These are phyloP conservation scores for Cyberlindnera veronae DNA, from an alignment of 805 yeast species.

Conservation along the genomic window DNA sequence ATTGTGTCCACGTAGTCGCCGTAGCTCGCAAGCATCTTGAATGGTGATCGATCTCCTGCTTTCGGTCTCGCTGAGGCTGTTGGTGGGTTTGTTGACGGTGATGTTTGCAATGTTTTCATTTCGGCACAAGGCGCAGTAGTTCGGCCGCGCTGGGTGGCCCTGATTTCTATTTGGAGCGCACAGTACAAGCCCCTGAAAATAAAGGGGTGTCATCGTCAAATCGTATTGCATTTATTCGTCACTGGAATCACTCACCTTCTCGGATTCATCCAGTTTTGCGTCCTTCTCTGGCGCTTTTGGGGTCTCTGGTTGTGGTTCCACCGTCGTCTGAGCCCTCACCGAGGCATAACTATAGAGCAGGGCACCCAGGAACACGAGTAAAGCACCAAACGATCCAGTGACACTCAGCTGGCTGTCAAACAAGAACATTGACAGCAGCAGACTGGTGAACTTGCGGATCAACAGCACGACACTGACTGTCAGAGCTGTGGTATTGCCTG, in stretches of 20 bases:
- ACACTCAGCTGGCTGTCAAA: slow-evolving; percentile 44
- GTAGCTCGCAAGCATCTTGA: neutral
- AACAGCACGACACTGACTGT: slow-evolving; percentile 60
- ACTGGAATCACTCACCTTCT: no score
- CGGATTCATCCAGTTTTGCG: neutral
- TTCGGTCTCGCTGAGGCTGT: no score
- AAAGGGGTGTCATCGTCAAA: no score
- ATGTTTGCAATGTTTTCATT: no score
- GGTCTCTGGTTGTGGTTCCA: neutral
- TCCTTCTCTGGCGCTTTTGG: neutral
- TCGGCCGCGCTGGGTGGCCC: neutral
- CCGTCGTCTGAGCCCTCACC: neutral
- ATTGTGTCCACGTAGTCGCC: slow-evolving; percentile 30
- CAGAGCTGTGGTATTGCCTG: slow-evolving; percentile 55
- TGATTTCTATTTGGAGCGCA: slow-evolving; percentile 5
- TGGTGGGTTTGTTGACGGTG: no score
- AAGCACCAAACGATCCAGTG: slow-evolving; percentile 44
- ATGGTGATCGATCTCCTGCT: no score
- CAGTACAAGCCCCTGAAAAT: no score
- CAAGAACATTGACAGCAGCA: slow-evolving; percentile 50
- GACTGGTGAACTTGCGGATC: slow-evolving; percentile 57
- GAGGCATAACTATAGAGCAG: slow-evolving; percentile 39
- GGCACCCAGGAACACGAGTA: slow-evolving; percentile 54
- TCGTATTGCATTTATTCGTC: no score
- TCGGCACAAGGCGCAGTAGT: no score